phyloP scores from a whole-genome alignment of 495 filamentous ascomycete genomes.

The Melanomma pulvis-pyrius region DNA sequence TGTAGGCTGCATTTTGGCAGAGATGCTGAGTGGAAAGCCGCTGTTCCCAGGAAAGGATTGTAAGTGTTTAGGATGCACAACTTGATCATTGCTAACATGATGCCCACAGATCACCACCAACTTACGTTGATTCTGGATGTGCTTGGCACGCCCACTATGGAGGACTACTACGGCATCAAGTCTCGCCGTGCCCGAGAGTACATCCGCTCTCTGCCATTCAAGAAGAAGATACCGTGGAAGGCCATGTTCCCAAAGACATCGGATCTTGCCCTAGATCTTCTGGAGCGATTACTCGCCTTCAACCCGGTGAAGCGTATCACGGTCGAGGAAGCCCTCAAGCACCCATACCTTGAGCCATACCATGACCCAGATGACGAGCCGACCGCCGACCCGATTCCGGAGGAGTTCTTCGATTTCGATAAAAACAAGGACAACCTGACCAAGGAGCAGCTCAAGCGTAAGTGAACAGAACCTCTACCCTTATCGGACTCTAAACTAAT shows the following conservation, averaged over 20 bases:
- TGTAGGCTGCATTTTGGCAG: slow-evolving; percentile 98
- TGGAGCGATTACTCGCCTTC: slow-evolving; percentile 95
- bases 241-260: slow-evolving; percentile 97
- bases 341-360: slow-evolving; percentile 98
- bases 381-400: slow-evolving; percentile 91
- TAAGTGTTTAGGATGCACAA: slow-evolving; percentile 53
- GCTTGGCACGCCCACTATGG: slow-evolving; percentile 98
- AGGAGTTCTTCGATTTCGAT: slow-evolving; percentile 99
- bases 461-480: slow-evolving; percentile 38
- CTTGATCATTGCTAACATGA: slow-evolving; percentile 34
- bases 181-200: slow-evolving; percentile 97
- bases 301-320: slow-evolving; percentile 98
- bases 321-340: slow-evolving; percentile 94
- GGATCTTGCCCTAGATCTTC: slow-evolving; percentile 86
- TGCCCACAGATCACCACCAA: slow-evolving; percentile 84
- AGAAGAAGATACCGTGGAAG: slow-evolving; percentile 99
- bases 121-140: slow-evolving; percentile 97
- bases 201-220: slow-evolving; percentile 99
- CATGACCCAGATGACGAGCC: slow-evolving; percentile 99
- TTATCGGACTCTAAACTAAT: slow-evolving; percentile 29
- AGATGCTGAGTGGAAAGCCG: slow-evolving; percentile 99
- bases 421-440: slow-evolving; percentile 98
- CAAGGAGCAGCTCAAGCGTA: slow-evolving; percentile 95
- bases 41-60: slow-evolving; percentile 99
- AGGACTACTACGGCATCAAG: slow-evolving; percentile 99